phyloP scores from a whole-genome alignment of 805 yeast genomes.

The Spencermartinsiella europaea region DNA sequence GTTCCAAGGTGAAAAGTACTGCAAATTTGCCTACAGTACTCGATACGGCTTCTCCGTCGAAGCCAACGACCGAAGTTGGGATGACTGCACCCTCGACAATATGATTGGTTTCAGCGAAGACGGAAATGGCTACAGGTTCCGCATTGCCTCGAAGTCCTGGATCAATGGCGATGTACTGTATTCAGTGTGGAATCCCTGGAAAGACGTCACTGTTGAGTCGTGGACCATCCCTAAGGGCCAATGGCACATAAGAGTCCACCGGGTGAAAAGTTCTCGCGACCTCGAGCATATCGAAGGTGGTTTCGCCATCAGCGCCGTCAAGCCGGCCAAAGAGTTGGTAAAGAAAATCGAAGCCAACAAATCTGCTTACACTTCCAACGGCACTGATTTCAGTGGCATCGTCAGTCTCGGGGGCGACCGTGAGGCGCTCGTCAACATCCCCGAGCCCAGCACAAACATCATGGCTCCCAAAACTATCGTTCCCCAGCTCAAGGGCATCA shows the following conservation, averaged over 20 bases:
- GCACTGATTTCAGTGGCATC: slow-evolving; percentile 10
- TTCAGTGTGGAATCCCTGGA: slow-evolving; percentile 19
- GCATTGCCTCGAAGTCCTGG: slow-evolving; percentile 8
- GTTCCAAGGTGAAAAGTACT: slow-evolving; percentile 19
- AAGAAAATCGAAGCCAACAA: neutral
- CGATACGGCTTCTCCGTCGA: slow-evolving; percentile 14
- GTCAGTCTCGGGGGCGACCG: slow-evolving; percentile 6
- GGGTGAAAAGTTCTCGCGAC: slow-evolving; percentile 8
- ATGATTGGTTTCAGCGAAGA: slow-evolving; percentile 22
- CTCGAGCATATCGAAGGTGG: slow-evolving; percentile 18
- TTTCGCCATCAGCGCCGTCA: slow-evolving; percentile 10
- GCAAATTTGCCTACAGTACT: slow-evolving; percentile 21
- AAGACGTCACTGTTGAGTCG: slow-evolving; percentile 19
- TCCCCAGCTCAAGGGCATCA: slow-evolving; percentile 12
- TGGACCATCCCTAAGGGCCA: slow-evolving; percentile 22
- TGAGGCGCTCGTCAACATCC: slow-evolving; percentile 4
- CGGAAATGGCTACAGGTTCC: slow-evolving; percentile 12
- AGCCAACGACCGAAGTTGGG: slow-evolving; percentile 7
- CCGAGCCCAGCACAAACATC: slow-evolving; percentile 15
- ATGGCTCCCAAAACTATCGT: slow-evolving; percentile 10
- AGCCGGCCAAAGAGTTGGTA: neutral
- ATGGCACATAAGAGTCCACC: slow-evolving; percentile 23
- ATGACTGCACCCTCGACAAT: slow-evolving; percentile 19
- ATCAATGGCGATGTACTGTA: slow-evolving; percentile 9
- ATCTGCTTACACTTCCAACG: slow-evolving; percentile 4